A percentile compares a stretch with the other conserved stretches of the same genome.
Evolutionary conservation across 495 filamentous ascomycete species (phyloP).

Genomic region (Hypoxylon intermedium): DNA sequence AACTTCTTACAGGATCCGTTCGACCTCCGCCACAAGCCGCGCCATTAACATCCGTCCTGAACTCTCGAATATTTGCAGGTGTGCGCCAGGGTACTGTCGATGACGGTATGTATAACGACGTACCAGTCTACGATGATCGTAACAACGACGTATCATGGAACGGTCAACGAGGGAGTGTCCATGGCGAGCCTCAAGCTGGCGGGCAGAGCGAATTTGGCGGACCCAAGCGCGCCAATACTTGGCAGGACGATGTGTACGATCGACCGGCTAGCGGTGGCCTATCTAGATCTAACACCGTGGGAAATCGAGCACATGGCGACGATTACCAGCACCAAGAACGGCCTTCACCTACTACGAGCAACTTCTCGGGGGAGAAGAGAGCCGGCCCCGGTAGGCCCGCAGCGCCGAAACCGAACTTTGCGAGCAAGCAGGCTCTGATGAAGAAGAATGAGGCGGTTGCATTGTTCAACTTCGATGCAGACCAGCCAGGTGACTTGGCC

Average conservation of each 20-base stretch:
- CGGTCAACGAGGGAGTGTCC: conserved; percentile 74
- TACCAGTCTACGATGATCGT: conserved; percentile 85
- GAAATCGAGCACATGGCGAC: conserved; percentile 49
- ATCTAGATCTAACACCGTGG: conserved; percentile 53
- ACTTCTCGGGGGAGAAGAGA: conserved; percentile 46
- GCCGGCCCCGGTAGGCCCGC: conserved; percentile 70
- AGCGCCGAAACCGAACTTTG: conserved; percentile 86
- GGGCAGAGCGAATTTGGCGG: conserved; percentile 67
- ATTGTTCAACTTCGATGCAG: conserved; percentile 89
- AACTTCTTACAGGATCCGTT: conserved; percentile 79
- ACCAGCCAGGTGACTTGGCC: conserved; percentile 88
- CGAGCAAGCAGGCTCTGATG: conserved; percentile 66
- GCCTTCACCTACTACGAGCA: conserved; percentile 47
- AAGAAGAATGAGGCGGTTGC: conserved; percentile 87
- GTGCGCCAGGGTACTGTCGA: conserved; percentile 52
- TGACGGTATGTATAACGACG: conserved; percentile 90
- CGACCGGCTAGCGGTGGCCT: conserved; percentile 60
- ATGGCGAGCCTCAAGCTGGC: conserved; percentile 73
- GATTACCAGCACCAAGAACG: conserved; percentile 68
- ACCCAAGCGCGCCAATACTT: conserved; percentile 77
- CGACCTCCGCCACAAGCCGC: conserved; percentile 81
- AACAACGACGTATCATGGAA: conserved; percentile 96
- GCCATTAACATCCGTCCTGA: conserved; percentile 82
- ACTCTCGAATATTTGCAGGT: conserved; percentile 82
- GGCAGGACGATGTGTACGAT: conserved; percentile 91